A percentile compares a stretch with the other conserved stretches of the same genome.
These are phyloP conservation scores for Phialophora chinensis DNA, from an alignment of 2,329 filamentous ascomycete species.

Conservation along the genomic window DNA sequence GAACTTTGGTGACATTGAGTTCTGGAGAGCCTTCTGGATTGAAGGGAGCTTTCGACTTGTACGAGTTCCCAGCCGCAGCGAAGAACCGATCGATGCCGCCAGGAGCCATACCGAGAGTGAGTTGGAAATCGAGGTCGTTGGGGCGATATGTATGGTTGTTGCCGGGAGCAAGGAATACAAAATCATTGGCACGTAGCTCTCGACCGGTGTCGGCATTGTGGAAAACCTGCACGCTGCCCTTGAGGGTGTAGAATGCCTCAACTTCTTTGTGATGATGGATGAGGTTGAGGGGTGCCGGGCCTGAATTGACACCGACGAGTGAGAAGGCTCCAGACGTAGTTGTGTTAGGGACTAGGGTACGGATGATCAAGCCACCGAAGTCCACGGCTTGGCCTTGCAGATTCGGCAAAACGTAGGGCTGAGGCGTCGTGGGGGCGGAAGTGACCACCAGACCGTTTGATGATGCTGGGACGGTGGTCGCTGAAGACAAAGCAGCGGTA, in stretches of 20 bases:
- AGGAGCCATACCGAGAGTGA: constrained; percentile 29
- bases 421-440: constrained; percentile 27
- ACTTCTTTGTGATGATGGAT: constrained; percentile 34
- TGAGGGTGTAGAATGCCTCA: constrained; percentile 35
- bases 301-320: constrained; percentile 31
- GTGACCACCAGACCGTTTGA: constrained; percentile 23
- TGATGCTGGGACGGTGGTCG: background rate
- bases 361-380: constrained; percentile 34
- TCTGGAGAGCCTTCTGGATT: constrained; percentile 27
- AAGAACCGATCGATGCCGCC: constrained; percentile 35
- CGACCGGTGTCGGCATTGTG: constrained; percentile 34
- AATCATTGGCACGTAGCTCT: constrained; percentile 32
- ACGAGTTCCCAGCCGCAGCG: constrained; percentile 24
- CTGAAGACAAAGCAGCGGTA: background rate
- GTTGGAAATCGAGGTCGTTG: constrained; percentile 33
- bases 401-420: constrained; percentile 35
- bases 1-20: constrained; percentile 34
- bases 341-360: constrained; percentile 32
- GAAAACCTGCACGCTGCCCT: constrained; percentile 34
- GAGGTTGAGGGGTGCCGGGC: constrained; percentile 27
- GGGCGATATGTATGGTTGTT: constrained; percentile 37
- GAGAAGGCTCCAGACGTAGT: constrained; percentile 31
- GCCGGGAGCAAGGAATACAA: constrained; percentile 32
- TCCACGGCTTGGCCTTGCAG: constrained; percentile 32
- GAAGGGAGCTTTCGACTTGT: constrained; percentile 30